A percentile compares a stretch with the other conserved stretches of the same genome.
Evolutionary conservation across 345 rosid species (phyloP).

Genomic region (Murraya paniculata): DNA sequence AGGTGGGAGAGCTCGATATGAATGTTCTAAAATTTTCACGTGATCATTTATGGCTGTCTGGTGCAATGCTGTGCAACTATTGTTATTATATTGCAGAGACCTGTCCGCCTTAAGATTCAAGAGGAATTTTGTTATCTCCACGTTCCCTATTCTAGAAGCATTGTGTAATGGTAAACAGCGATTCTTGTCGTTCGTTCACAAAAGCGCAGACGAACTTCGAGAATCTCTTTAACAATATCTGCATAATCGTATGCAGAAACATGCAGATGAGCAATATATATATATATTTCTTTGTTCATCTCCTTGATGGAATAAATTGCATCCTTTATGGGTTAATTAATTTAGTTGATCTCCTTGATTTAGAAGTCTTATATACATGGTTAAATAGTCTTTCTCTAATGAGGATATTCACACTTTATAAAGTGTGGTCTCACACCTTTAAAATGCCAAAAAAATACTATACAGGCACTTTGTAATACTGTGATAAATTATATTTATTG

Average conservation of each 20-base stretch:
- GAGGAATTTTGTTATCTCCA: conserved; percentile 14
- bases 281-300: too few species aligned
- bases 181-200: conserved; percentile 6
- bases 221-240: conserved; percentile 17
- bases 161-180: conserved; percentile 17
- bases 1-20: conserved; percentile 6
- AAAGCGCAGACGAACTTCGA: background rate
- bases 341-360: too few species aligned
- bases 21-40: conserved; percentile 10
- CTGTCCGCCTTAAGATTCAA: conserved; percentile 1
- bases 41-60: conserved; percentile 20
- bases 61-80: conserved; percentile 25
- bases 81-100: background rate
- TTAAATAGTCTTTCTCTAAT: too few species aligned
- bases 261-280: too few species aligned
- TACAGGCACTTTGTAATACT: too few species aligned
- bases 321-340: too few species aligned
- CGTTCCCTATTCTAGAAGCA: conserved; percentile 15
- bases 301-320: too few species aligned
- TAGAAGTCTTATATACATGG: too few species aligned
- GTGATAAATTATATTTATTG: too few species aligned
- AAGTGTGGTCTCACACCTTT: too few species aligned
- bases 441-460: too few species aligned
- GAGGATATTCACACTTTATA: too few species aligned
- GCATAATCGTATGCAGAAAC: background rate